phyloP scores from a whole-genome alignment of 805 yeast species.

The Starmerella stigmatis region DNA sequence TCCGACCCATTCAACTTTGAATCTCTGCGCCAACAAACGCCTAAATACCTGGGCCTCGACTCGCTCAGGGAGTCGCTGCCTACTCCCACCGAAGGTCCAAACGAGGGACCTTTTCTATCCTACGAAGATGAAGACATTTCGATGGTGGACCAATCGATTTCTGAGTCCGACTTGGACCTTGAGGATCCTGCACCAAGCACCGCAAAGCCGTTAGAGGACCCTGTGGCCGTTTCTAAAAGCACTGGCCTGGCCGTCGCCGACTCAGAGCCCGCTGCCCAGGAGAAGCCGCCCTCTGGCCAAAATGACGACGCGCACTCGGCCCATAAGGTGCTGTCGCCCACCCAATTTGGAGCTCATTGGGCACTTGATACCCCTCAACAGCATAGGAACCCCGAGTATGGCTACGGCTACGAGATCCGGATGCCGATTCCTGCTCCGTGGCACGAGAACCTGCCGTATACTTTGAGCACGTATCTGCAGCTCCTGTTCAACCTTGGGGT shows the following conservation, averaged over 20 bases:
- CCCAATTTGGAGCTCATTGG: constrained; percentile 22
- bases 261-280: background rate
- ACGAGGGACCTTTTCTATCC: background rate
- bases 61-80: constrained; percentile 16
- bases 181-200: background rate
- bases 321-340: constrained; percentile 18
- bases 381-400: background rate
- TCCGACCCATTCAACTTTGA: constrained; percentile 16
- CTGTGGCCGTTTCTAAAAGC: background rate
- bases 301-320: too few species aligned
- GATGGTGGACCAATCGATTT: constrained; percentile 14
- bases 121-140: constrained; percentile 6
- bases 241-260: background rate
- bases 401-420: constrained; percentile 8
- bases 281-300: too few species aligned
- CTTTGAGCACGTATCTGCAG: constrained; percentile 54
- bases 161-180: background rate
- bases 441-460: constrained; percentile 38
- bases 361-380: constrained; percentile 16
- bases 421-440: constrained; percentile 29
- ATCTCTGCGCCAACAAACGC: constrained; percentile 8
- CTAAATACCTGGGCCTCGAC: constrained; percentile 16
- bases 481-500: constrained; percentile 46
- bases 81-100: background rate
- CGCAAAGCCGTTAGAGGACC: too few species aligned